Evolutionary conservation across 176 grass and related monocot genomes (phyloP).

Genomic region (Avena eriantha): DNA sequence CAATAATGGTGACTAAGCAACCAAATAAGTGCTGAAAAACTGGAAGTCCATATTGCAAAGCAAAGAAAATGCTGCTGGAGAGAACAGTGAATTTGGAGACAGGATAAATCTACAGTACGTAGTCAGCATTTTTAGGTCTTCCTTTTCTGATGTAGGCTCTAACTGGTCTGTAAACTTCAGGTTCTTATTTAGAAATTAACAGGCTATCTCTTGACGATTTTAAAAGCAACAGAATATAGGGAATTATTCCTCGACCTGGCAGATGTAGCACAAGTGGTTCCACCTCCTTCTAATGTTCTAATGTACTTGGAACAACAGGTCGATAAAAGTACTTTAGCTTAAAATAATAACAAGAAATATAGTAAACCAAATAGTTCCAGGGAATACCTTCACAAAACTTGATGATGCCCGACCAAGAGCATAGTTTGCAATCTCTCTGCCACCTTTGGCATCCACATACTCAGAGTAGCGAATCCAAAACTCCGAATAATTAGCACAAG

Average conservation of each 20-base stretch:
- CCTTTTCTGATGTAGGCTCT: constrained; percentile 16
- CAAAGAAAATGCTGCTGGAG: background rate
- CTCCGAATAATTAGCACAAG: constrained; percentile 89
- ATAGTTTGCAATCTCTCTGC: constrained; percentile 80
- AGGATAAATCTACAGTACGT: background rate
- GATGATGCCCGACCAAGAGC: constrained; percentile 79
- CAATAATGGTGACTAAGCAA: background rate
- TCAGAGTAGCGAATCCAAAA: constrained; percentile 96
- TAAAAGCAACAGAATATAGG: constrained; percentile 26
- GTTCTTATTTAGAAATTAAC: constrained; percentile 11
- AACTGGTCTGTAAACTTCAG: background rate
- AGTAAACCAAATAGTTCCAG: constrained; percentile 9
- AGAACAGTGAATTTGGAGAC: background rate
- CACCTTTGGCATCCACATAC: constrained; percentile 82
- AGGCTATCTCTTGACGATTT: background rate
- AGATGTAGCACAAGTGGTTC: constrained; percentile 19
- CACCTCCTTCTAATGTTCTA: background rate
- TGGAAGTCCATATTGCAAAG: constrained; percentile 26
- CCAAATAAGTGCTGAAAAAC: constrained; percentile 31
- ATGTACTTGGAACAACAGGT: constrained; percentile 20
- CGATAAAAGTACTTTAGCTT: constrained; percentile 17
- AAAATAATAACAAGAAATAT: constrained; percentile 26
- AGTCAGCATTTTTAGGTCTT: constrained; percentile 4
- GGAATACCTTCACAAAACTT: constrained; percentile 73
- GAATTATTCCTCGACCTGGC: constrained; percentile 17